Conservation (phyloP, 1,284 basidiomycete species). For the Vanrija sp. region DNA sequence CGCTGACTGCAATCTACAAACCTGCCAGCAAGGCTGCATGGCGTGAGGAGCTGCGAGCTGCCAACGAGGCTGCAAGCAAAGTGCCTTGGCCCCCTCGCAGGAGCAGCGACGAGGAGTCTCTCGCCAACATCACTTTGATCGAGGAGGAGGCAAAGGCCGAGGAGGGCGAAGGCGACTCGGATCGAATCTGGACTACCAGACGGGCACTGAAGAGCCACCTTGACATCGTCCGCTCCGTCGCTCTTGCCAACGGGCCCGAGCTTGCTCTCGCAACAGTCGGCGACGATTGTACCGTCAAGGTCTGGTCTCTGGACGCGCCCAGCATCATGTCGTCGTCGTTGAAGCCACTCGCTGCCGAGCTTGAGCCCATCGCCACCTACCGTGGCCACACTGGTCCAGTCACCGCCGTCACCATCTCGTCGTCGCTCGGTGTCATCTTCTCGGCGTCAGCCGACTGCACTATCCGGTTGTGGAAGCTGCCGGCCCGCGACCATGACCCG, state of each 20-base stretch:
- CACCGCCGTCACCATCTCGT: slow-evolving; percentile 80
- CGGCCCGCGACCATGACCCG: slow-evolving; percentile 62
- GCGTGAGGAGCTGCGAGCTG: slow-evolving; percentile 60
- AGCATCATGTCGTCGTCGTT: slow-evolving; percentile 23
- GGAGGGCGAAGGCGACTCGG: slow-evolving; percentile 18
- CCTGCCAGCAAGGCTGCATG: slow-evolving; percentile 78
- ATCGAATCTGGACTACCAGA: slow-evolving; percentile 76
- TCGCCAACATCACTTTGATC: slow-evolving; percentile 38
- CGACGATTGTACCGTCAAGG: slow-evolving; percentile 92
- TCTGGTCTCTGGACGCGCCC: slow-evolving; percentile 59
- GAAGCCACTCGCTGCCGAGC: slow-evolving; percentile 62
- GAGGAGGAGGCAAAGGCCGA: slow-evolving; percentile 61
- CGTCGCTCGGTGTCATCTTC: slow-evolving; percentile 70
- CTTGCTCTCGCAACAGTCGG: slow-evolving; percentile 82
- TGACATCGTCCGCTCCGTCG: slow-evolving; percentile 83
- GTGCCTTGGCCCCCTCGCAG: slow-evolving; percentile 21
- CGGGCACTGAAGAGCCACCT: slow-evolving; percentile 81
- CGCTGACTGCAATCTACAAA: slow-evolving; percentile 76
- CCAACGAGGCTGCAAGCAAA: slow-evolving; percentile 46
- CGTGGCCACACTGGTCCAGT: slow-evolving; percentile 91
- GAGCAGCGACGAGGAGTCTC: slow-evolving; percentile 35
- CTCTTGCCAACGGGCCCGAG: slow-evolving; percentile 74
- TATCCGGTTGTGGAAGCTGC: slow-evolving; percentile 84
- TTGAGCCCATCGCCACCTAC: slow-evolving; percentile 85
- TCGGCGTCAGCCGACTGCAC: slow-evolving; percentile 88